phyloP scores from a whole-genome alignment of 345 rosid species.

The Erysimum cheiranthoides region DNA sequence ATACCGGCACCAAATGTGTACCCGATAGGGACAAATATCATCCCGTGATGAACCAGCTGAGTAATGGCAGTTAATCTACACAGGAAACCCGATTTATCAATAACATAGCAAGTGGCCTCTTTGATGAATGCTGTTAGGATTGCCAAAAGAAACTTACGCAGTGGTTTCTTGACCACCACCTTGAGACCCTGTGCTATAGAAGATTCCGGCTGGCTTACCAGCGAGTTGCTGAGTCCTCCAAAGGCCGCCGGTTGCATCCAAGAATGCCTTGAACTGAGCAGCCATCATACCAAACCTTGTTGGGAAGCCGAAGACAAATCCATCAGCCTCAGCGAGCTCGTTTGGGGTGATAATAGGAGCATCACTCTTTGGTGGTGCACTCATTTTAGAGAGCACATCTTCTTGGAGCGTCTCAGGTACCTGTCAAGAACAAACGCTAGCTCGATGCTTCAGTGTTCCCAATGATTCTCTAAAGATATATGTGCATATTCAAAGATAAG shows the following conservation, averaged over 20 bases:
- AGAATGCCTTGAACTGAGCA: slow-evolving; percentile 92
- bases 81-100: not conserved
- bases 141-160: slow-evolving; percentile 57
- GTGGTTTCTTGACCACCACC: slow-evolving; percentile 99
- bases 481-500: not conserved
- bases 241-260: slow-evolving; percentile 89
- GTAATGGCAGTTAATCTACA: slow-evolving; percentile 84
- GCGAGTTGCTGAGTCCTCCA: slow-evolving; percentile 95
- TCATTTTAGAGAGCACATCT: slow-evolving; percentile 83
- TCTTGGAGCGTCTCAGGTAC: slow-evolving; percentile 88
- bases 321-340: slow-evolving; percentile 91
- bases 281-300: slow-evolving; percentile 99
- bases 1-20: slow-evolving; percentile 95
- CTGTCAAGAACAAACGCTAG: slow-evolving; percentile 44
- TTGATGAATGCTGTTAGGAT: not conserved
- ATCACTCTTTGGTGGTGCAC: slow-evolving; percentile 86
- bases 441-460: slow-evolving; percentile 8
- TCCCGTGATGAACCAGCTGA: slow-evolving; percentile 94
- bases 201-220: slow-evolving; percentile 94
- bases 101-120: not conserved
- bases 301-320: slow-evolving; percentile 88
- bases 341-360: slow-evolving; percentile 70
- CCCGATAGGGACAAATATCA: slow-evolving; percentile 88
- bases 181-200: slow-evolving; percentile 95
- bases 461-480: not conserved